These are phyloP conservation scores for Porodaedalea pini DNA, from an alignment of 1,284 basidiomycete genomes.

Conservation along the genomic window DNA sequence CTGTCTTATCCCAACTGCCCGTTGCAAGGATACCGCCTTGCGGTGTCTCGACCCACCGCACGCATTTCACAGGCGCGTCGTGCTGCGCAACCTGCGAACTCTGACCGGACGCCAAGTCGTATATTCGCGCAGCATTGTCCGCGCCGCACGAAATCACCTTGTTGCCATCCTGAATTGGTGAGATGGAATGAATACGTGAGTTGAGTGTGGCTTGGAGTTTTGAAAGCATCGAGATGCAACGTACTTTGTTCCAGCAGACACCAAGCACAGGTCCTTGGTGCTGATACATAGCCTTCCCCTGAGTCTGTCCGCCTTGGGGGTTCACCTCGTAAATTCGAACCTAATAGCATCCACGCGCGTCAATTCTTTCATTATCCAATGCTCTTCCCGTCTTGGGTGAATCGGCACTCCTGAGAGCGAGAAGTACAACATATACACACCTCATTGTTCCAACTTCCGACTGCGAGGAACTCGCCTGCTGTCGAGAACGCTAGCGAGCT, in stretches of 20 bases:
- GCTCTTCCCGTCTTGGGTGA: neutral
- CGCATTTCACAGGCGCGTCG: slow-evolving; percentile 75
- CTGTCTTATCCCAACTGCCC: slow-evolving; percentile 89
- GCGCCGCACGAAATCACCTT: slow-evolving; percentile 84
- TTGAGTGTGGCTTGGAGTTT: neutral
- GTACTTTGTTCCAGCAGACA: slow-evolving; percentile 77
- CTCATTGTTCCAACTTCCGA: slow-evolving; percentile 78
- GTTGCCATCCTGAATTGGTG: slow-evolving; percentile 58
- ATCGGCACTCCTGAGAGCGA: neutral
- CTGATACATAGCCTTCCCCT: slow-evolving; percentile 79
- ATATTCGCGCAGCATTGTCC: slow-evolving; percentile 82
- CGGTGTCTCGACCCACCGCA: slow-evolving; percentile 73
- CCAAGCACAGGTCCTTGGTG: slow-evolving; percentile 84
- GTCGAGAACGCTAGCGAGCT: slow-evolving; percentile 66
- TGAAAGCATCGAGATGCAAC: slow-evolving; percentile 17
- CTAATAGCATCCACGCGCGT: slow-evolving; percentile 28
- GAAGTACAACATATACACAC: slow-evolving; percentile 37
- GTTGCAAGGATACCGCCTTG: slow-evolving; percentile 73
- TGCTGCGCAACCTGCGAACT: slow-evolving; percentile 77
- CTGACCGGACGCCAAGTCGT: slow-evolving; percentile 75
- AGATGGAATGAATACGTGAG: neutral
- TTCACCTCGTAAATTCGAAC: slow-evolving; percentile 64
- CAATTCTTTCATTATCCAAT: too few species aligned
- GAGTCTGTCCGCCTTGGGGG: slow-evolving; percentile 48
- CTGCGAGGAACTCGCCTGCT: slow-evolving; percentile 67